Conservation (phyloP, 257 asterid genomes). For the Coffea eugenioides region DNA sequence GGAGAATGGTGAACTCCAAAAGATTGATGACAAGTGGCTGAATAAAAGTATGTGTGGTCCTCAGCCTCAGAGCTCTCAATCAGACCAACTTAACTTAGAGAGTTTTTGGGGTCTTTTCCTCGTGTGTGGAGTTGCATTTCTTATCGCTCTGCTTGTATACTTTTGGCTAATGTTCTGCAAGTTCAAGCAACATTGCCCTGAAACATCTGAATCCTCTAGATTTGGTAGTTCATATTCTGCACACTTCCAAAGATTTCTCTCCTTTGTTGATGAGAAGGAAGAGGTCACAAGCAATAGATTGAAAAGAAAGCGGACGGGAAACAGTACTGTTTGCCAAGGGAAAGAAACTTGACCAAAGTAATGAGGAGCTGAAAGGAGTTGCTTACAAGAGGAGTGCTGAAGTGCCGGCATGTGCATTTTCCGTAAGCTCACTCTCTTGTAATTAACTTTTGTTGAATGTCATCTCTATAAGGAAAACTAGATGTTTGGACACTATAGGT, state of each 20-base stretch:
- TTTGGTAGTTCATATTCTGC: conserved; percentile 23
- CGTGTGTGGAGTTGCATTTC: conserved; percentile 45
- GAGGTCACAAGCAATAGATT: conserved; percentile 37
- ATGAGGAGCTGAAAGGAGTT: not conserved
- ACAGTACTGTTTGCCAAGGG: not conserved
- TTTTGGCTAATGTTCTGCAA: conserved; percentile 33
- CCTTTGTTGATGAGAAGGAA: conserved; percentile 64
- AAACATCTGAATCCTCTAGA: conserved; percentile 19
- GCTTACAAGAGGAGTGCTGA: no score
- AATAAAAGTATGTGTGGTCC: conserved; percentile 31
- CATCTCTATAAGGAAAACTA: no score
- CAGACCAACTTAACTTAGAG: conserved; percentile 41
- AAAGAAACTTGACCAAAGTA: not conserved
- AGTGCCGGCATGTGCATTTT: no score
- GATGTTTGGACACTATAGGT: no score
- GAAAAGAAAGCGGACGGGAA: conserved; percentile 45
- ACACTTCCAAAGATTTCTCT: conserved; percentile 41
- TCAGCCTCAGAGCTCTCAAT: conserved; percentile 21
- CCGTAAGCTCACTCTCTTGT: no score
- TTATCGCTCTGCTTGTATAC: conserved; percentile 38
- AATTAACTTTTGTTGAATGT: no score
- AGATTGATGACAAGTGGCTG: conserved; percentile 32
- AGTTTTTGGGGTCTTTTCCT: conserved; percentile 74
- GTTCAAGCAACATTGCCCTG: conserved; percentile 37
- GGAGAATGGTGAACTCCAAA: conserved; percentile 36